Percentiles rank a stretch among this genome's conserved stretches.
Conservation (phyloP, 202 grass and related monocot genomes). For the Musa balbisiana region DNA sequence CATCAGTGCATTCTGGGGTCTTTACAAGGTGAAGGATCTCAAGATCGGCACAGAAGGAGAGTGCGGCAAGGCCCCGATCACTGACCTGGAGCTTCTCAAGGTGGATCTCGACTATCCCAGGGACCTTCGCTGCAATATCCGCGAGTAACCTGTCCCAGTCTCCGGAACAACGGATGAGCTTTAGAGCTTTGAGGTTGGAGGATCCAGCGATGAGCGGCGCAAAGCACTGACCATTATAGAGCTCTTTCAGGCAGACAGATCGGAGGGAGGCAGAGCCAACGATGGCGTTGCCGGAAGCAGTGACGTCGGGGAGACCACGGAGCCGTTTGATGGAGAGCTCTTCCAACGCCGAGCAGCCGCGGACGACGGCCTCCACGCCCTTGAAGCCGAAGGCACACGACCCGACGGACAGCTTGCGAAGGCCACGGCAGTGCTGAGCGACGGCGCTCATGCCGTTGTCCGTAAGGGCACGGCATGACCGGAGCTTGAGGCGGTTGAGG, state of each 20-base stretch:
- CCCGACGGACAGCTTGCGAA: slow-evolving; percentile 30
- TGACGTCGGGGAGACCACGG: background rate
- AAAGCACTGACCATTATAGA: slow-evolving; percentile 91
- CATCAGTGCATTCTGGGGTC: slow-evolving; percentile 67
- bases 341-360: background rate
- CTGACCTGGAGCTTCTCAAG: slow-evolving; percentile 95
- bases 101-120: slow-evolving; percentile 52
- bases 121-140: slow-evolving; percentile 31
- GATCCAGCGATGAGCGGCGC: slow-evolving; percentile 49
- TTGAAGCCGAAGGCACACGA: slow-evolving; percentile 38
- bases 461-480: background rate
- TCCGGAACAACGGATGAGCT: slow-evolving; percentile 66
- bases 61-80: slow-evolving; percentile 50
- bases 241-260: slow-evolving; percentile 51
- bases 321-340: slow-evolving; percentile 14
- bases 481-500: slow-evolving; percentile 4
- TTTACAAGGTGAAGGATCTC: slow-evolving; percentile 81
- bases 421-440: background rate
- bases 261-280: background rate
- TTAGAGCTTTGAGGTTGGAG: slow-evolving; percentile 62
- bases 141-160: slow-evolving; percentile 75
- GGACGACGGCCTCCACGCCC: slow-evolving; percentile 21
- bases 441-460: slow-evolving; percentile 3
- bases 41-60: slow-evolving; percentile 32
- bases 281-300: background rate